These are phyloP conservation scores for Epichloe sp. DNA, from an alignment of 2,329 filamentous ascomycete genomes.

Conservation along the genomic window DNA sequence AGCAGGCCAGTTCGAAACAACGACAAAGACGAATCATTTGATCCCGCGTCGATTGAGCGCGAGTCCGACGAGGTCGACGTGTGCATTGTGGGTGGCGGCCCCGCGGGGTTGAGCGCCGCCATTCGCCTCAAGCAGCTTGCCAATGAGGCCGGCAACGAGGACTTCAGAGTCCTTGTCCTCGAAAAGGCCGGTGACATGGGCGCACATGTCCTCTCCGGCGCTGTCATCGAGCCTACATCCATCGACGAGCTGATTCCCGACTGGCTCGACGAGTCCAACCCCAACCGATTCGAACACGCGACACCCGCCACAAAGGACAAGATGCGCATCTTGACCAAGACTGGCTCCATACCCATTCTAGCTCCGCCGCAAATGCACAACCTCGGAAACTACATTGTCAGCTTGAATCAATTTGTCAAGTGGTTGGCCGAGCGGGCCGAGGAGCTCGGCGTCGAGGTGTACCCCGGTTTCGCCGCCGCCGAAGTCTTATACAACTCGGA, in stretches of 20 bases:
- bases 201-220: slow-evolving; percentile 89
- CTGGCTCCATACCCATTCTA: slow-evolving; percentile 63
- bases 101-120: slow-evolving; percentile 80
- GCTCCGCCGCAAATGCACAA: slow-evolving; percentile 97
- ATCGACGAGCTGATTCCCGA: slow-evolving; percentile 85
- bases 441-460: slow-evolving; percentile 89
- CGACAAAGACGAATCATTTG: slow-evolving; percentile 38
- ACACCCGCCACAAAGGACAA: slow-evolving; percentile 73
- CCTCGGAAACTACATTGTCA: slow-evolving; percentile 94
- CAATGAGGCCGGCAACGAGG: slow-evolving; percentile 87
- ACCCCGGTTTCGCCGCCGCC: slow-evolving; percentile 87
- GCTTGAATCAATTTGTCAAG: slow-evolving; percentile 85
- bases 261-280: slow-evolving; percentile 84
- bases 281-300: slow-evolving; percentile 72
- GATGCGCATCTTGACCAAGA: slow-evolving; percentile 91
- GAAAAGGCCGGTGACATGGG: slow-evolving; percentile 95
- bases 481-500: slow-evolving; percentile 81
- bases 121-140: slow-evolving; percentile 93
- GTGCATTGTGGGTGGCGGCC: slow-evolving; percentile 92
- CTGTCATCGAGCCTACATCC: slow-evolving; percentile 81
- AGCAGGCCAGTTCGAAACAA: slow-evolving; percentile 14
- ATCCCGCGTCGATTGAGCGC: slow-evolving; percentile 59
- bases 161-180: slow-evolving; percentile 82
- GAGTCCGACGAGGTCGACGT: slow-evolving; percentile 93
- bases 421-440: slow-evolving; percentile 97